Evolutionary conservation across 73 alveolate species (phyloP).

Genomic region (Breviolum minutum): DNA sequence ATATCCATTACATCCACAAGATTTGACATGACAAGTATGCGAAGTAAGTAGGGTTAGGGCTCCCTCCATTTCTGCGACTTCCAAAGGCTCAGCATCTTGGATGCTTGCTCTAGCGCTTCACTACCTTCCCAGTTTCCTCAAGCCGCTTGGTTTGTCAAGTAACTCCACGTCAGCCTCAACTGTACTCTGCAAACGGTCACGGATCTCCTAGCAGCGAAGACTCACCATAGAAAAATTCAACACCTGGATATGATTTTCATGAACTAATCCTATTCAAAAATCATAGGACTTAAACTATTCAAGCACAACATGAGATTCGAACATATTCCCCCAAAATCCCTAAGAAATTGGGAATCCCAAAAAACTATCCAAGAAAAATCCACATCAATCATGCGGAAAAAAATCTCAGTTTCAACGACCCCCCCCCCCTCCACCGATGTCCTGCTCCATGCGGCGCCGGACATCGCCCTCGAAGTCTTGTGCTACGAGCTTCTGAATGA

Average conservation of each 20-base stretch:
- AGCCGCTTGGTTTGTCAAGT: too few relatives aligned
- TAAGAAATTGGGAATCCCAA: background rate
- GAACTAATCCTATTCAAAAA: background rate
- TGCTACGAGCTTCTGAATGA: background rate
- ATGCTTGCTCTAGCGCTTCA: too few relatives aligned
- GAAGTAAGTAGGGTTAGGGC: too few relatives aligned
- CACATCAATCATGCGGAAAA: too few relatives aligned
- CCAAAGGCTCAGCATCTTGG: background rate
- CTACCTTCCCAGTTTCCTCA: too few relatives aligned
- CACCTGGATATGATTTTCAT: too few relatives aligned
- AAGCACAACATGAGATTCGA: background rate
- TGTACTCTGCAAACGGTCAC: background rate
- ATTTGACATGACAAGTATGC: too few relatives aligned
- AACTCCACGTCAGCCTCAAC: conserved; percentile 52
- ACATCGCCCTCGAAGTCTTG: conserved; percentile 18
- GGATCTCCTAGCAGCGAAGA: conserved; percentile 4
- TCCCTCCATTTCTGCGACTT: background rate
- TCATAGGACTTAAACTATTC: background rate
- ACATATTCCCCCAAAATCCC: too few relatives aligned
- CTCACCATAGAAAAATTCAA: too few relatives aligned
- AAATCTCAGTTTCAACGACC: background rate
- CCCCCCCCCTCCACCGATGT: background rate
- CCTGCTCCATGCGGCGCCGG: conserved; percentile 1
- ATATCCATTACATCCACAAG: too few relatives aligned
- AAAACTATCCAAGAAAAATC: too few relatives aligned